Base-by-base conservation (phyloP, 2,329 filamentous ascomycete genomes). In the Alternaria brassicae region DNA sequence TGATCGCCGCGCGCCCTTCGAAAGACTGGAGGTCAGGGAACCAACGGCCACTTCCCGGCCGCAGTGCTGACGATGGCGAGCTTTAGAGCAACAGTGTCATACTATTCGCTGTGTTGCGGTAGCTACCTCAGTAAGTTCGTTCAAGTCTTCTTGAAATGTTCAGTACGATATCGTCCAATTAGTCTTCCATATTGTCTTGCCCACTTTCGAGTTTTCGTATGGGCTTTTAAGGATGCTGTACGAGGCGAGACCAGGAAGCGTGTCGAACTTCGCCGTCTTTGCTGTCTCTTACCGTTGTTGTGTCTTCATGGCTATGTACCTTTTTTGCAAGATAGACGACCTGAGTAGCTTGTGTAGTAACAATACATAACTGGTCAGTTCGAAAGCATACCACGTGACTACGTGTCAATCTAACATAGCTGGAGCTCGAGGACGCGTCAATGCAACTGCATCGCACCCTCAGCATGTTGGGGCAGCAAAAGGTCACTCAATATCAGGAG, bases 401-500 rank as follows among this genome's bases (percentile, higher is more conserved):
- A 21, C 72, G 73, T 64, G 69, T 68, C 58, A 56, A 25, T 45
- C 15, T n/a, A 37, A 48, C 13, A 48, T 8, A 10, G 19, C 44
- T 34, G 15, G 15, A 25, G 21, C 44, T 34, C 19, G 15, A 25
- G 21, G 25, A 52, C 55, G 56, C 55, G 34, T 51, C 53, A n/a
- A 47, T 23, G 27, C 40, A 41, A 42, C 23, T 2, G 12, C 15
- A 41, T 44, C 25, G 21, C 44, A 49, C 40, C 25, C 15, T 50
- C 48, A 47, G 36, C 41, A 69, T 71, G 63, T 63, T 67, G 1
- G 67, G 69, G 37, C 66, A 66, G 57, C 55, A 68, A 17, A 71
- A 68, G 59, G 72, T 77, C 48, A 73, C 77, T 17, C 67, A 68
- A 45, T 79, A 74, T 52, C 77, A 79, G 55, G 72, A 75, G 44